phyloP scores from a whole-genome alignment of 306 rosid species.

The Fragaria vesca region DNA sequence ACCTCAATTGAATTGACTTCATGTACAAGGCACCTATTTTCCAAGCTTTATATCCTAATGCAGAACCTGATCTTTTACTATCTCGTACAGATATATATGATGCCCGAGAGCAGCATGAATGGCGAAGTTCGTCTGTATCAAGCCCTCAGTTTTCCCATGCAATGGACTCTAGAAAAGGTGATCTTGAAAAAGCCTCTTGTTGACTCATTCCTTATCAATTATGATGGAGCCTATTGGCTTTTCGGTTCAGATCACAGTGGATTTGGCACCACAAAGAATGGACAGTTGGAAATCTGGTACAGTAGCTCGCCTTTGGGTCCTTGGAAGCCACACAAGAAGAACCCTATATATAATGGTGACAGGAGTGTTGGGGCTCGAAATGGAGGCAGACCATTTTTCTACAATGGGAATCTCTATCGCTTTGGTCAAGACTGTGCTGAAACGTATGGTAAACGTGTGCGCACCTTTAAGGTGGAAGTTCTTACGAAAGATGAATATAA shows the following conservation, averaged over 20 bases:
- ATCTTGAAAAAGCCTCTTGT: conserved; percentile 78
- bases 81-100: conserved; percentile 74
- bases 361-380: conserved; percentile 92
- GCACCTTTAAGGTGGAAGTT: conserved; percentile 72
- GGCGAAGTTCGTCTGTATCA: conserved; percentile 92
- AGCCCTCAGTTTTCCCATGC: conserved; percentile 74
- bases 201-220: conserved; percentile 61
- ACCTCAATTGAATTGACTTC: neutral
- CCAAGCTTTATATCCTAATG: neutral
- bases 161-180: conserved; percentile 80
- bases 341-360: conserved; percentile 74
- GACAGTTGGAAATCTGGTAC: conserved; percentile 92
- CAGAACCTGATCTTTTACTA: neutral
- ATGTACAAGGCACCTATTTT: neutral
- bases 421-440: conserved; percentile 95
- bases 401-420: conserved; percentile 75
- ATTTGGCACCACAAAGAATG: conserved; percentile 79
- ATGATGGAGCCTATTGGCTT: conserved; percentile 75
- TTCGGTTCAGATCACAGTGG: conserved; percentile 94
- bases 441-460: conserved; percentile 78
- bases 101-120: conserved; percentile 83
- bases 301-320: conserved; percentile 88
- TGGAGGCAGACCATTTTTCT: conserved; percentile 90
- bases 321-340: conserved; percentile 85
- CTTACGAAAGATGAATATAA: conserved; percentile 64